Percentiles rank a stretch among this genome's conserved stretches.
phyloP scores from a whole-genome alignment of 169 alveolate species.

The Miamiensis avidus region DNA sequence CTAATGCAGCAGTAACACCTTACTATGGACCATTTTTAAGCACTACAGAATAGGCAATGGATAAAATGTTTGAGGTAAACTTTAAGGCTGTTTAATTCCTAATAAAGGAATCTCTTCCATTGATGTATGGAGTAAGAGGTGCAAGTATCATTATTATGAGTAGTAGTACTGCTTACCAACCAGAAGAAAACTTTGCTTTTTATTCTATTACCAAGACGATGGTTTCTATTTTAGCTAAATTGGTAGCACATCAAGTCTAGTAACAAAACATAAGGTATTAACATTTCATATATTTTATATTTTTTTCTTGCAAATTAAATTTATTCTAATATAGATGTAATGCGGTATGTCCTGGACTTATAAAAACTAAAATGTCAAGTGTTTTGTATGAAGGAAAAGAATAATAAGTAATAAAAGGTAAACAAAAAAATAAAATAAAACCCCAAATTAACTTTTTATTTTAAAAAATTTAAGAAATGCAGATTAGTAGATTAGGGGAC shows the following conservation, averaged over 20 bases:
- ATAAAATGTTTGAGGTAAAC: slow-evolving; percentile 76
- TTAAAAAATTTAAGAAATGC: too few relatives aligned
- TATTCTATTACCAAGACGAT: slow-evolving; percentile 86
- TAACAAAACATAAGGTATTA: slow-evolving; percentile 52
- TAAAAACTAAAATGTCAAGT: slow-evolving; percentile 65
- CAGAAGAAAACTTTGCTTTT: slow-evolving; percentile 62
- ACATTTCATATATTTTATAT: too few relatives aligned
- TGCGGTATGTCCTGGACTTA: slow-evolving; percentile 68
- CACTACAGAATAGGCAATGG: slow-evolving; percentile 65
- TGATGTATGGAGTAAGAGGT: slow-evolving; percentile 46
- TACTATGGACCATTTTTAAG: slow-evolving; percentile 63
- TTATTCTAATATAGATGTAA: too few relatives aligned
- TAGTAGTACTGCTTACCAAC: slow-evolving; percentile 63
- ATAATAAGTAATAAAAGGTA: slow-evolving; percentile 48
- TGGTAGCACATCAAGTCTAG: slow-evolving; percentile 60
- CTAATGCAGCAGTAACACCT: slow-evolving; percentile 70
- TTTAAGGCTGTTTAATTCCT: slow-evolving; percentile 73
- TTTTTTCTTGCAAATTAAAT: too few relatives aligned
- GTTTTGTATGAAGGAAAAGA: slow-evolving; percentile 36
- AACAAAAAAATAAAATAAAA: too few relatives aligned
- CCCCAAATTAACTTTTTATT: too few relatives aligned
- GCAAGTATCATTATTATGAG: slow-evolving; percentile 74
- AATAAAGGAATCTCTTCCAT: slow-evolving; percentile 69
- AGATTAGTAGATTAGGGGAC: too few relatives aligned
- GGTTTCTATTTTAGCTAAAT: slow-evolving; percentile 63